phyloP scores from a whole-genome alignment of 352 stramenopile genomes.

The Blastocystis sp. region DNA sequence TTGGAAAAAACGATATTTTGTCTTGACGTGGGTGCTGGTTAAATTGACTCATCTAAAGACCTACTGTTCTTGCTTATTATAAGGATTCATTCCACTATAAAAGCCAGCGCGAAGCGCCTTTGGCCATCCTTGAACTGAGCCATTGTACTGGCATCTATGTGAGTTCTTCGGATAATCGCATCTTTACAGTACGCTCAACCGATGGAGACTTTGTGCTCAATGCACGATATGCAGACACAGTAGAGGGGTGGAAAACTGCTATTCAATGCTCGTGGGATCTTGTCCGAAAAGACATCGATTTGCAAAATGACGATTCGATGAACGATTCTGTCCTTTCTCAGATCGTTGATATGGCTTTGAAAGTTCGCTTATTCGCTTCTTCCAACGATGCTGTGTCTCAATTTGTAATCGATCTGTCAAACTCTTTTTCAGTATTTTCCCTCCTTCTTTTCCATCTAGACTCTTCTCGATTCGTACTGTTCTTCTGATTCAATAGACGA shows the following conservation, averaged over 20 bases:
- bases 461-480: background rate
- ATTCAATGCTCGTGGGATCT: constrained; percentile 15
- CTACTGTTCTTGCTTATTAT: background rate
- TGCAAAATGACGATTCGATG: background rate
- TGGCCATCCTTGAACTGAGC: background rate
- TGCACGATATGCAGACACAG: background rate
- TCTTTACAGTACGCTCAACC: background rate
- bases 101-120: background rate
- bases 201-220: background rate
- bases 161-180: background rate
- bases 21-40: background rate
- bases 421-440: background rate
- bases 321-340: background rate
- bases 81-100: constrained; percentile 32
- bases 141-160: background rate
- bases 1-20: constrained; percentile 15
- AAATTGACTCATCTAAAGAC: background rate
- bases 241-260: constrained; percentile 12
- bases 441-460: background rate
- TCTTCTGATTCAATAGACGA: background rate
- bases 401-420: background rate
- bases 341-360: background rate
- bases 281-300: background rate
- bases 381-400: background rate
- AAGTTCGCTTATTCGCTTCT: background rate